These are phyloP conservation scores for Austroboletus novae-zelandiae DNA, from an alignment of 1,284 basidiomycete species.

Conservation along the genomic window DNA sequence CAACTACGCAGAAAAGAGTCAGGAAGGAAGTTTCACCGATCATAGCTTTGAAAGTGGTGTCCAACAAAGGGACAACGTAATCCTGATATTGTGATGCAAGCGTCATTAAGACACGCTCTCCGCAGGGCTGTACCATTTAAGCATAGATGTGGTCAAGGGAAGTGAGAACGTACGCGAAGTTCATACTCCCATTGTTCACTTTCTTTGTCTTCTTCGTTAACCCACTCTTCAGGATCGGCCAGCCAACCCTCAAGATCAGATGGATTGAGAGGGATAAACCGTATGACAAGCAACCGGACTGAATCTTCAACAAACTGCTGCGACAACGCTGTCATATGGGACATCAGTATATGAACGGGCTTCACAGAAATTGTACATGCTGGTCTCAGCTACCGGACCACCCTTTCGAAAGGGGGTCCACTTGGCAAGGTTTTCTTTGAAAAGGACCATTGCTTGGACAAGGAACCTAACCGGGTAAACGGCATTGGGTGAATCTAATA, in stretches of 20 bases:
- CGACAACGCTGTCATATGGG: constrained; percentile 55
- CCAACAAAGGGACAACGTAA: constrained; percentile 72
- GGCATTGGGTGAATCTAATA: constrained; percentile 47
- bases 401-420: constrained; percentile 66
- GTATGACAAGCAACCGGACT: constrained; percentile 73
- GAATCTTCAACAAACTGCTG: constrained; percentile 76
- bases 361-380: constrained; percentile 36
- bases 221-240: constrained; percentile 88
- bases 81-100: constrained; percentile 73
- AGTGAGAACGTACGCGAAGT: constrained; percentile 55
- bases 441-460: constrained; percentile 84
- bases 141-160: constrained; percentile 3
- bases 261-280: constrained; percentile 80
- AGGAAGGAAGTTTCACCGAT: constrained; percentile 42
- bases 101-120: constrained; percentile 82
- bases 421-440: constrained; percentile 78
- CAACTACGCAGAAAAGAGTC: background rate
- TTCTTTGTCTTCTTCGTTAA: constrained; percentile 81
- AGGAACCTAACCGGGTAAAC: constrained; percentile 77
- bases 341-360: constrained; percentile 16
- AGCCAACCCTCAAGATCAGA: constrained; percentile 78
- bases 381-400: constrained; percentile 55
- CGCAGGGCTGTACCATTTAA: constrained; percentile 66
- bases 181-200: constrained; percentile 88
- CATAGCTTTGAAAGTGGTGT: constrained; percentile 52